Evolutionary conservation across 2,329 filamentous ascomycete species (phyloP), one percentile per base, ranked within the genome.

Genomic region (Colletotrichum siamense): DNA sequence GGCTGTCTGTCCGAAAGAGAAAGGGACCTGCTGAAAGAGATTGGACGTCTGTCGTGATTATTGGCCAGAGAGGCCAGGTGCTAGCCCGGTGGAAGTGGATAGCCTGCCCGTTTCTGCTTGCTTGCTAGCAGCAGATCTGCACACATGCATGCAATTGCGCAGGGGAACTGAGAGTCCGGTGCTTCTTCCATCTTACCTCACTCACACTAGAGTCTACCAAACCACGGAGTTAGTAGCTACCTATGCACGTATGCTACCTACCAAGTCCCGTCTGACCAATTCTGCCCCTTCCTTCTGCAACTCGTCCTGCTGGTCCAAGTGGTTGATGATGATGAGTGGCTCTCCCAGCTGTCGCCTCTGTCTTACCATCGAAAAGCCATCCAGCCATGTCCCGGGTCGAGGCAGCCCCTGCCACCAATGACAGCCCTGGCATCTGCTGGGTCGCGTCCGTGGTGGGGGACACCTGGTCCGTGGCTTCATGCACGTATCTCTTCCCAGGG

Each of bases 391-490:
- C 28, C 28, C 65, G 16, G 26, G 65, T 34, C 22, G 36, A 69
- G 61, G 22, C 24, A 26, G 57, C 26, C 57, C 30, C 34, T 28
- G 36, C 66, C 71, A 34, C 39, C 72, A 34, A 59, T 62, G 44
- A n/a, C 44, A 59, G 15, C 49, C 22, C 55, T 73, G 65, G 13
- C 55, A 69, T 63, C 57, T 49, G 59, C 36, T 18, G 39, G 34
- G 55, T 69, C 10, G 28, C 26, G 32, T 57, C 39, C 28, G 34
- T 28, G 26, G 64, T 69, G 73, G 64, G 34, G 26, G 13, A 62
- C 34, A 24, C 71, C 49, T 73, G 74, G 74, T 68, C 73, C 70
- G 74, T 76, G 71, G 57, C 49, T 59, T 74, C 28, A 74, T 74
- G 74, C 74, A 76, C 26, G 64, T 69, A 65, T 28, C 28, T 73